A percentile compares a stretch with the other conserved stretches of the same genome.
phyloP scores from a whole-genome alignment of 2,329 filamentous ascomycete genomes.

The Arthrocladium fulminans region DNA sequence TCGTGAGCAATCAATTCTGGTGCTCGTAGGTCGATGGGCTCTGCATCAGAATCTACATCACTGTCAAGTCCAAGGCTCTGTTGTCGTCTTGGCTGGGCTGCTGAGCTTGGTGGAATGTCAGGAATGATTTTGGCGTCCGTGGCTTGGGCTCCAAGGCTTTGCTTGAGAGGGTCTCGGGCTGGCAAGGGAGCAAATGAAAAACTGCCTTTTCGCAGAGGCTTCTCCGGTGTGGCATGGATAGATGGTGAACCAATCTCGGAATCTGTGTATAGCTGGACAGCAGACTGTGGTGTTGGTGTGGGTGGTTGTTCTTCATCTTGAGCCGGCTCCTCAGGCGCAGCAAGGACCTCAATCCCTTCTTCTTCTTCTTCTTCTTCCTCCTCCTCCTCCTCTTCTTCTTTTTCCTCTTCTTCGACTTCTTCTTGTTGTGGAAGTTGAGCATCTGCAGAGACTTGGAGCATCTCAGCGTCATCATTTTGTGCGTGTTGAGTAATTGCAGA shows the following conservation, averaged over 20 bases:
- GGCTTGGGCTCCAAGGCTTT: slow-evolving; percentile 47
- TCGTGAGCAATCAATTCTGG: slow-evolving; percentile 23
- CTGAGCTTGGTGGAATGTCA: slow-evolving; percentile 33
- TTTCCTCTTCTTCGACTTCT: slow-evolving; percentile 20
- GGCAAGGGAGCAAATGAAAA: slow-evolving; percentile 89
- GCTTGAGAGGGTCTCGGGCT: slow-evolving; percentile 83
- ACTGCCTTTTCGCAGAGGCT: slow-evolving; percentile 82
- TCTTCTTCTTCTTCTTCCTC: slow-evolving; percentile 25
- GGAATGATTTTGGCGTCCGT: slow-evolving; percentile 39
- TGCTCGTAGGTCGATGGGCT: slow-evolving; percentile 30
- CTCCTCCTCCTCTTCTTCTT: slow-evolving; percentile 24
- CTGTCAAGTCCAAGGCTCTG: slow-evolving; percentile 15
- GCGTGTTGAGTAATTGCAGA: too few species aligned
- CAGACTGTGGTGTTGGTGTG: slow-evolving; percentile 18
- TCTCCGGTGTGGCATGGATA: slow-evolving; percentile 38
- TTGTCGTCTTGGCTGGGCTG: slow-evolving; percentile 18
- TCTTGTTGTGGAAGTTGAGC: too few species aligned
- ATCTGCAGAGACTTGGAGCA: background rate
- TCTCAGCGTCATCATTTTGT: too few species aligned
- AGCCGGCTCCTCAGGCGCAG: slow-evolving; percentile 40
- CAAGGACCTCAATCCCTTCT: slow-evolving; percentile 35
- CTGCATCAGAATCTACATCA: slow-evolving; percentile 40
- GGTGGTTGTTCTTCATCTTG: slow-evolving; percentile 28
- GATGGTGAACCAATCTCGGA: slow-evolving; percentile 41
- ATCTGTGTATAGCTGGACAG: slow-evolving; percentile 25